These are phyloP conservation scores for Hypholoma sublateritium DNA, from an alignment of 768 basidiomycete genomes.

Conservation along the genomic window DNA sequence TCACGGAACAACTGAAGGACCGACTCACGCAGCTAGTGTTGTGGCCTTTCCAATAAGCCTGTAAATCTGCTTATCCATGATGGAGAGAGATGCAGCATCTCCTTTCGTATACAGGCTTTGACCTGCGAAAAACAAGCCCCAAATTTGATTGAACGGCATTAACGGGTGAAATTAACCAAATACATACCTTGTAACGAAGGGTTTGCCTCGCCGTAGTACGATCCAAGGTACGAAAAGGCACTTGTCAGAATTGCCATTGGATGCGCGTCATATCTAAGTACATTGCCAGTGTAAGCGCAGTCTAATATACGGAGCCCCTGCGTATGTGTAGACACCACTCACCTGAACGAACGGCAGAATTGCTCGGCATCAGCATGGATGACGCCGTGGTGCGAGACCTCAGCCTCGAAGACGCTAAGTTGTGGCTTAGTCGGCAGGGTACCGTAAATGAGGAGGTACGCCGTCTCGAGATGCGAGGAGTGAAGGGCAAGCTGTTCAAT, in stretches of 20 bases:
- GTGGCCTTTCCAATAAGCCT: conserved; percentile 87
- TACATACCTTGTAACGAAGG: conserved; percentile 83
- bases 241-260: conserved; percentile 90
- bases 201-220: conserved; percentile 86
- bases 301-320: neutral
- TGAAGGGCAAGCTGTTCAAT: conserved; percentile 86
- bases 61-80: conserved; percentile 93
- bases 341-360: conserved; percentile 71
- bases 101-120: conserved; percentile 78
- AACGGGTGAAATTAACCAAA: neutral
- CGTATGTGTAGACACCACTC: too few species aligned
- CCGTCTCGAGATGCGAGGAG: conserved; percentile 79
- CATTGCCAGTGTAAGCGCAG: neutral
- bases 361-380: conserved; percentile 68
- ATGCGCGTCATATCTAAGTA: conserved; percentile 78
- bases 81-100: conserved; percentile 61
- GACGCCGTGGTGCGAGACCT: conserved; percentile 76
- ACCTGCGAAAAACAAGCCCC: conserved; percentile 38
- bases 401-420: conserved; percentile 62
- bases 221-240: conserved; percentile 85
- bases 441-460: conserved; percentile 90
- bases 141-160: neutral
- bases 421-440: conserved; percentile 67
- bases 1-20: neutral
- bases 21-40: conserved; percentile 78